phyloP scores from a whole-genome alignment of 1,284 basidiomycete species.

The Ustilago nuda region DNA sequence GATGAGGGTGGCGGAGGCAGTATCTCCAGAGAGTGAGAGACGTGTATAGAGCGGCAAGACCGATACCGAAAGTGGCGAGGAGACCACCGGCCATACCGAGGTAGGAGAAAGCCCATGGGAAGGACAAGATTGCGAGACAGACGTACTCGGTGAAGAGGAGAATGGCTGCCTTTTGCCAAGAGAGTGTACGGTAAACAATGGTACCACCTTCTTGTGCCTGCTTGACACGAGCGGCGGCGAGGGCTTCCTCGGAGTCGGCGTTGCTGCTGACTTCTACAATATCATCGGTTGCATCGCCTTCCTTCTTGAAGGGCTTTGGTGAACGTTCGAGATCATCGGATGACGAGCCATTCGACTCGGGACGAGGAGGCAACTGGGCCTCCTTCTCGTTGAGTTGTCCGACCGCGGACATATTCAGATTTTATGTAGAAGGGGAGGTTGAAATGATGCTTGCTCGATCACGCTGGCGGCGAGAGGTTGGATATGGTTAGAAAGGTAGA shows the following conservation, averaged over 20 bases:
- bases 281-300: constrained; percentile 15
- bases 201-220: constrained; percentile 53
- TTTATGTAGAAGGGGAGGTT: neutral
- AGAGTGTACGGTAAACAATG: constrained; percentile 53
- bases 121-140: constrained; percentile 61
- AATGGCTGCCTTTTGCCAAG: constrained; percentile 59
- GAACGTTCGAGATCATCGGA: constrained; percentile 41
- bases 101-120: constrained; percentile 57
- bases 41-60: constrained; percentile 59
- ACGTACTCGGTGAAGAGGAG: constrained; percentile 64
- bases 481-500: constrained; percentile 7
- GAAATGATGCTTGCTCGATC: neutral
- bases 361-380: constrained; percentile 7
- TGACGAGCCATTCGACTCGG: constrained; percentile 23
- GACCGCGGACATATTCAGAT: constrained; percentile 31
- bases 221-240: constrained; percentile 23
- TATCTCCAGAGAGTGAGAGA: constrained; percentile 73
- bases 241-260: constrained; percentile 32
- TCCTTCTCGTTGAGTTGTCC: constrained; percentile 34
- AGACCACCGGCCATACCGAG: constrained; percentile 66
- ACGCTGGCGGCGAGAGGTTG: neutral
- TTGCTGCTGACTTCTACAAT: constrained; percentile 32
- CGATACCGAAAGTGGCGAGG: constrained; percentile 57
- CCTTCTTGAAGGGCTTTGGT: constrained; percentile 21
- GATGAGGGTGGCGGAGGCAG: constrained; percentile 74